Base-by-base conservation (phyloP, 257 asterid genomes). In the Hygrophila difformis region DNA sequence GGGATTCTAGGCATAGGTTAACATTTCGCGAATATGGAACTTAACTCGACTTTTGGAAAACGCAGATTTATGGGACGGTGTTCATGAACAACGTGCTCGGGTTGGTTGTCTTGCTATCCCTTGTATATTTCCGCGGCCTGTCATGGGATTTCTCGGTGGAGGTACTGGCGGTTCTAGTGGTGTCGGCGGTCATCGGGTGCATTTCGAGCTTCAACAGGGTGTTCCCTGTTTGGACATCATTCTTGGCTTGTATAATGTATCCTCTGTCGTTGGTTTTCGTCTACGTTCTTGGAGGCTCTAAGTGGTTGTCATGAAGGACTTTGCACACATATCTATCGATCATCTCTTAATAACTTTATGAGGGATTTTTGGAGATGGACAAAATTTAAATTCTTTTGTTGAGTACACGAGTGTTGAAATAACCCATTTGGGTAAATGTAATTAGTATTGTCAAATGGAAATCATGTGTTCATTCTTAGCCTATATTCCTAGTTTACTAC, bases 11-110 rank as follows among this genome's bases (percentile, higher is more conserved):
- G 5, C 42, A 37, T n/a, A 13, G 20, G 17, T 28, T 28, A 23
- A 10, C 6, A 42, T 16, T 50, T 33, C n/a, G n/a, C n/a, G n/a
- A n/a, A n/a, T n/a, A n/a, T n/a, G n/a, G 29, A 34, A 24, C 26
- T 44, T 10, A 16, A 17, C 24, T 17, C 44, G 36, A 24, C 1
- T 2, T 52, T n/a, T 17, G 13, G 47, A 52, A 17, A 15, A 19
- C 44, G 79, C 82, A 79, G 82, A 70, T 75, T 37, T 79, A 79
- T 15, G 77, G 82, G 2, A 76, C 79, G 0, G 77, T 64, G 21
- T 72, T 73, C 71, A 63, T 62, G 71, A 79, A 76, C 72, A 75
- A 75, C 53, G 8, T 70, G 40, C 65, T 79, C 37, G 91, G 82
- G 34, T 47, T 75, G 36, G 42, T 33, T 2, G 84, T 72, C 11